A percentile compares a stretch with the other conserved stretches of the same genome.
phyloP scores from a whole-genome alignment of 2,329 filamentous ascomycete species.

The Massarina eburnea region DNA sequence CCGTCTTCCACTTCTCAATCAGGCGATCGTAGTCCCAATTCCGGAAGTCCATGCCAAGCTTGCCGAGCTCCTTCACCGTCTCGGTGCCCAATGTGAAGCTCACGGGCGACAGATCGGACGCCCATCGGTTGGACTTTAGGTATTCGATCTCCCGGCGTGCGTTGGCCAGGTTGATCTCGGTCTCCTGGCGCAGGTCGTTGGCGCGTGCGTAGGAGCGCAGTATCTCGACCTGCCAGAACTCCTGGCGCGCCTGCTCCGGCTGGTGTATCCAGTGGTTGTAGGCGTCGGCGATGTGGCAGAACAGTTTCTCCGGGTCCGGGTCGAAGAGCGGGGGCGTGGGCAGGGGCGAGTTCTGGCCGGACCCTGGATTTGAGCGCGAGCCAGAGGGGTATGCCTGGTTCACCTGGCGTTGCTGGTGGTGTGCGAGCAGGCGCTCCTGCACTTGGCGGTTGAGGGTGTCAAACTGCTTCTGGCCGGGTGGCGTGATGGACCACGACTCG shows the following conservation, averaged over 20 bases:
- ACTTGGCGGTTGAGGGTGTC: slow-evolving; percentile 71
- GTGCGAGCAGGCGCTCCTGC: slow-evolving; percentile 60
- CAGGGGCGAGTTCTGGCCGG: slow-evolving; percentile 36
- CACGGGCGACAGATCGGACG: slow-evolving; percentile 34
- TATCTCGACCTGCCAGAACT: slow-evolving; percentile 51
- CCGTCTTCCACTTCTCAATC: slow-evolving; percentile 43
- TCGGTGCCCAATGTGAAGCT: slow-evolving; percentile 41
- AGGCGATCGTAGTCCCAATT: slow-evolving; percentile 46
- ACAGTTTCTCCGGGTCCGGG: slow-evolving; percentile 68
- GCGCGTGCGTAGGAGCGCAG: slow-evolving; percentile 48
- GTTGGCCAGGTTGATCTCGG: slow-evolving; percentile 42
- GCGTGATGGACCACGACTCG: slow-evolving; percentile 78
- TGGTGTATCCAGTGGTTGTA: slow-evolving; percentile 76
- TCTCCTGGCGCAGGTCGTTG: slow-evolving; percentile 40
- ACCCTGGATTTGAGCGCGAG: slow-evolving; percentile 27
- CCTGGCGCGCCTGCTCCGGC: slow-evolving; percentile 48
- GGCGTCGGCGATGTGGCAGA: slow-evolving; percentile 74
- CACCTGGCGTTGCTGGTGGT: slow-evolving; percentile 39
- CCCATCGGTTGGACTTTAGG: slow-evolving; percentile 37
- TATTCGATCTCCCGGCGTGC: slow-evolving; percentile 47
- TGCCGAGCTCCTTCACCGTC: slow-evolving; percentile 43
- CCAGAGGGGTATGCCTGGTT: slow-evolving; percentile 36
- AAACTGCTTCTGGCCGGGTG: slow-evolving; percentile 73
- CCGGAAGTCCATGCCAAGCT: slow-evolving; percentile 39
- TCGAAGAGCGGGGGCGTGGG: slow-evolving; percentile 47